phyloP scores from a whole-genome alignment of 192 early-diverging fungal genomes.

The Entomortierella beljakovae region DNA sequence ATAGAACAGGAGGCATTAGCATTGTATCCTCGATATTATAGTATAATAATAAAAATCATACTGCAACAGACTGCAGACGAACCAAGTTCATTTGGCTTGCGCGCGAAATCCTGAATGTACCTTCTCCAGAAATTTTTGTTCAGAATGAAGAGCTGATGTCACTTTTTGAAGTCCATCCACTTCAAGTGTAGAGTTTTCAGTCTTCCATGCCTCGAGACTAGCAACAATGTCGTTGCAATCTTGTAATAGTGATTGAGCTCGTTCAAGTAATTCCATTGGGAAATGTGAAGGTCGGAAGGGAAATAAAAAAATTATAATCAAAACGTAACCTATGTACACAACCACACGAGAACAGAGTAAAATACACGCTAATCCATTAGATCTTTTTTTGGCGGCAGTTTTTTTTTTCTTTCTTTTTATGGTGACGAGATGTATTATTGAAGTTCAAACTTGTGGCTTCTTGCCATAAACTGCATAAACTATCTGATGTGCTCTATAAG shows the following conservation, averaged over 20 bases:
- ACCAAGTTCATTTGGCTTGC: no score
- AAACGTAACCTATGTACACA: neutral
- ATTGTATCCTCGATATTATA: no score
- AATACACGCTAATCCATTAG: no score
- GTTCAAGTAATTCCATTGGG: conserved; percentile 28
- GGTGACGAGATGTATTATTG: neutral
- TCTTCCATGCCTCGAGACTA: conserved; percentile 32
- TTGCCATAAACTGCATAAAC: conserved; percentile 27
- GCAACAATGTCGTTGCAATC: conserved; percentile 44
- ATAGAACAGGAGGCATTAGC: neutral
- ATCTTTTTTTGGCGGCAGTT: no score
- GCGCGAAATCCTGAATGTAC: neutral
- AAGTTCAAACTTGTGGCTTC: conserved; percentile 9
- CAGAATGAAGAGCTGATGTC: conserved; percentile 29
- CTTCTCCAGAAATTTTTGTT: conserved; percentile 39
- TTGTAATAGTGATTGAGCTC: conserved; percentile 32
- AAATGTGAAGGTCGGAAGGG: neutral
- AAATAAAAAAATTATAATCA: neutral
- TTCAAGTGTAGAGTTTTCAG: conserved; percentile 17
- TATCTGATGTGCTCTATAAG: conserved; percentile 5
- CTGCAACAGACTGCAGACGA: no score
- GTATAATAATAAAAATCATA: no score
- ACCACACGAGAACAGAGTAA: no score
- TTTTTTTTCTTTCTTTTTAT: conserved; percentile 14
- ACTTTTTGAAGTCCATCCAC: conserved; percentile 38